Evolutionary conservation across 208 protist species (phyloP), one percentile per base, ranked within the genome.

Genomic region (Naegleria fowleri): DNA sequence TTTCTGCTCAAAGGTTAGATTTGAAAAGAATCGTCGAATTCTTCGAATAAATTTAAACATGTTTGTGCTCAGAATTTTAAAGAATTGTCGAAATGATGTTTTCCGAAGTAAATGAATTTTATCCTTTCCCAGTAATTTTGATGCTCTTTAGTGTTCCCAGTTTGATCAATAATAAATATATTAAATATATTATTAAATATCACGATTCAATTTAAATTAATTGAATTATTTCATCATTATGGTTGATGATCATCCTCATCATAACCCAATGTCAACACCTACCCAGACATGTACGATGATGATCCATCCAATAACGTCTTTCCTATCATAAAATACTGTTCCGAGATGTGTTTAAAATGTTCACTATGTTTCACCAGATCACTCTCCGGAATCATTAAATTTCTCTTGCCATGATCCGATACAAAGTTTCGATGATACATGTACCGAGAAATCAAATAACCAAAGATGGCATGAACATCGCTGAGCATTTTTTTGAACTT

Each of bases 1-100:
- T 43, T 90, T 90, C 38, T 90, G 43, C 75, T 90, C 86, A 29
- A 88, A 88, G 0, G 41, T 88, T 29, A 88, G 29, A 29, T 40
- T 22, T 5, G 29, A 38, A 43, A 86, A 86, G 16, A 86, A 48
- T 25, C 16, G 0, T 86, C 41, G 39, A 86, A 86, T 38, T 40
- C 29, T 25, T 16, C n/a, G 39, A 2, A 43, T 40, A 36, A 79
- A 79, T 36, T 79, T 36, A 79, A 79, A 79, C 29, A 79, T 79
- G 9, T 79, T 79, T 0, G 16, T 79, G 9, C 29, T 36, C 29
- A 79, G n/a, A 25, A 29, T 13, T 79, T 79, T 79, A 36, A 79
- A 79, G 29, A 79, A 79, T 79, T 36, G 16, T 79, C n/a, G 19
- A 1, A 79, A 33, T 36, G 29, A 79, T 79, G 29, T 79, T 79